Evolutionary conservation across 441 rosid genomes (phyloP).

Genomic region (Euphorbia celastroides): DNA sequence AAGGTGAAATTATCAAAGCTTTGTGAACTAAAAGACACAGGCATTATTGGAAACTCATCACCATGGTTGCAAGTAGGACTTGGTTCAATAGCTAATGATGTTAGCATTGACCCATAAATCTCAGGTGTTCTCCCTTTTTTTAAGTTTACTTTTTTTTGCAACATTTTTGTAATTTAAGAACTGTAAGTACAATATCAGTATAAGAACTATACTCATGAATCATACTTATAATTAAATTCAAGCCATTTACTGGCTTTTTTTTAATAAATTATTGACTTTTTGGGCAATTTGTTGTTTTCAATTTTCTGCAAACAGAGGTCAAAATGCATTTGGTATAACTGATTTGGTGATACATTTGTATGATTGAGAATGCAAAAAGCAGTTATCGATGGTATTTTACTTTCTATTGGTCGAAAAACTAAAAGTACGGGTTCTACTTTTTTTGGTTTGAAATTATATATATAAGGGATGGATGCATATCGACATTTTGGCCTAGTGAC

Average conservation of each 20-base stretch:
- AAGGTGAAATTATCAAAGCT: slow-evolving; percentile 59
- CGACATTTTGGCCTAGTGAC: no score
- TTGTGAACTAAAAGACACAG: slow-evolving; percentile 55
- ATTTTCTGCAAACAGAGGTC: no score
- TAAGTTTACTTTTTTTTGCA: neutral
- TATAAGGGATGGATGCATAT: no score
- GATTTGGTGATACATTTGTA: no score
- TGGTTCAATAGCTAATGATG: slow-evolving; percentile 40
- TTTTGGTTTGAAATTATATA: no score
- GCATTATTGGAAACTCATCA: slow-evolving; percentile 43
- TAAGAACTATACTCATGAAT: neutral
- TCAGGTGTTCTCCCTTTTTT: neutral
- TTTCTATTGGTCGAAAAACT: no score
- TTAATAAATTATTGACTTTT: neutral
- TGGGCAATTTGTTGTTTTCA: no score
- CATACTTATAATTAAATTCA: neutral
- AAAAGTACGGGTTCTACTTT: no score
- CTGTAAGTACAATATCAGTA: neutral
- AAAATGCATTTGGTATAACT: no score
- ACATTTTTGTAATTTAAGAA: neutral
- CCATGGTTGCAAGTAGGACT: slow-evolving; percentile 86
- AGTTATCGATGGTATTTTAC: no score
- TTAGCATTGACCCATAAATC: slow-evolving; percentile 26
- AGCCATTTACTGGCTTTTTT: neutral
- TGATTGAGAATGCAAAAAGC: no score